These are phyloP conservation scores for Candida sanyaensis DNA, from an alignment of 1,139 yeast species.

Conservation along the genomic window DNA sequence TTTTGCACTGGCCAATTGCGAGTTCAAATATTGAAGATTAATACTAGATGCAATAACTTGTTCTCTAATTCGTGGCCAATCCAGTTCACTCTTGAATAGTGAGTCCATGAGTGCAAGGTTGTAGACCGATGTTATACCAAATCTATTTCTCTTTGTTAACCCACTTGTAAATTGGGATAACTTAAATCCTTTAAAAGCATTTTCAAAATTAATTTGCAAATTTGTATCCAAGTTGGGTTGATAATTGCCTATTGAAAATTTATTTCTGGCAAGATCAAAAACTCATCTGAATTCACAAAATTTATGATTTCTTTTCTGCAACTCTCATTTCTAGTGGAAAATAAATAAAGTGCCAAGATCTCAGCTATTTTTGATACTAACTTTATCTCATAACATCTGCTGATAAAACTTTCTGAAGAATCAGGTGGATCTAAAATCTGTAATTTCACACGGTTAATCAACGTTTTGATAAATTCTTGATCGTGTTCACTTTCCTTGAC, in stretches of 20 bases:
- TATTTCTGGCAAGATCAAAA: constrained; percentile 31
- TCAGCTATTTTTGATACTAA: constrained; percentile 70
- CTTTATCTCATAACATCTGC: constrained; percentile 57
- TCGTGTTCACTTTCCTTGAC: constrained; percentile 54
- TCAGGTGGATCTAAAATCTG: constrained; percentile 22
- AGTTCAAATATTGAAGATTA: constrained; percentile 62
- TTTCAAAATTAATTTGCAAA: constrained; percentile 36
- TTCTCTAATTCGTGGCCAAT: constrained; percentile 54
- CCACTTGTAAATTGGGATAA: constrained; percentile 59
- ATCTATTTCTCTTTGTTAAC: constrained; percentile 46
- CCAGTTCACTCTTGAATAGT: constrained; percentile 45
- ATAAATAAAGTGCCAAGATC: constrained; percentile 71
- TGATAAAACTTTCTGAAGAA: constrained; percentile 29
- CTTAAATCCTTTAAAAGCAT: constrained; percentile 47
- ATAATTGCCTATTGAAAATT: constrained; percentile 32
- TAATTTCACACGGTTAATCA: constrained; percentile 41
- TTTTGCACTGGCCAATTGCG: constrained; percentile 70
- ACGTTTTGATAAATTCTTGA: constrained; percentile 49
- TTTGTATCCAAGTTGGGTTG: constrained; percentile 43
- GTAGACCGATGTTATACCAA: constrained; percentile 57
- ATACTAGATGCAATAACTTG: constrained; percentile 62
- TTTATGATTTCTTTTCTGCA: constrained; percentile 44
- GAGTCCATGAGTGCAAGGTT: constrained; percentile 66
- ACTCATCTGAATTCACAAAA: constrained; percentile 39
- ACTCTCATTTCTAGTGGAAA: constrained; percentile 52